Conservation (phyloP, 352 stramenopile genomes). For the Phytophthora citricola region DNA sequence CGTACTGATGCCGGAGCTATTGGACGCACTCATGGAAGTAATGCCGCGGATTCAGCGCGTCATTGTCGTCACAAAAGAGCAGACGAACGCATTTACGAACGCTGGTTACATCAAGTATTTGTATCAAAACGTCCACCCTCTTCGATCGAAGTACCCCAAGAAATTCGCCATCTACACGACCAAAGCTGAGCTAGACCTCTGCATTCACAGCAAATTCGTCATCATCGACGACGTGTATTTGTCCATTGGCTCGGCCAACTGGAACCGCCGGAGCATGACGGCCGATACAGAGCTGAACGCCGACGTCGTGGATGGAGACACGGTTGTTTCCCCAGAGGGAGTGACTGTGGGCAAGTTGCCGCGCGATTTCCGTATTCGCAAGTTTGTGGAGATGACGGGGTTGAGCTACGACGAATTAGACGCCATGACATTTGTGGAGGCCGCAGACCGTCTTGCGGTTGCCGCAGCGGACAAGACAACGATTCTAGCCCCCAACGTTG, state of each 20-base stretch:
- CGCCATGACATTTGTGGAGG: conserved; percentile 54
- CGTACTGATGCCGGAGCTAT: conserved; percentile 45
- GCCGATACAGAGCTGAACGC: conserved; percentile 63
- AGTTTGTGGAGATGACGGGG: conserved; percentile 67
- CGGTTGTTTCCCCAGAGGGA: conserved; percentile 27
- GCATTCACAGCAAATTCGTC: conserved; percentile 65
- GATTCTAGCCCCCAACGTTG: conserved; percentile 30
- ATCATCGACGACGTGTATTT: conserved; percentile 72
- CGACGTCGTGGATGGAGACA: conserved; percentile 53
- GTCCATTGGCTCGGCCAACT: conserved; percentile 63
- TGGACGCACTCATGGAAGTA: conserved; percentile 51
- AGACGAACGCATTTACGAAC: conserved; percentile 30
- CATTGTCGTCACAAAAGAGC: conserved; percentile 51
- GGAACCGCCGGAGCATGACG: conserved; percentile 53
- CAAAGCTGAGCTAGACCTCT: conserved; percentile 41
- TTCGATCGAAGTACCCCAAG: conserved; percentile 41
- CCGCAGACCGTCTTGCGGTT: conserved; percentile 35
- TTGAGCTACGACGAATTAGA: conserved; percentile 51
- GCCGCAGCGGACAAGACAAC: conserved; percentile 24
- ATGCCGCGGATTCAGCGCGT: conserved; percentile 53
- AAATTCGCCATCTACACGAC: conserved; percentile 48
- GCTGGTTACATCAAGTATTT: conserved; percentile 56
- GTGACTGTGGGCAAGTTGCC: conserved; percentile 47
- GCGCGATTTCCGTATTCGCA: conserved; percentile 61
- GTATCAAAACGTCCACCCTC: conserved; percentile 53